A percentile compares a stretch with the other conserved stretches of the same genome.
Evolutionary conservation across 2,329 filamentous ascomycete species (phyloP).

Genomic region (Raffaelea deltoideospora): DNA sequence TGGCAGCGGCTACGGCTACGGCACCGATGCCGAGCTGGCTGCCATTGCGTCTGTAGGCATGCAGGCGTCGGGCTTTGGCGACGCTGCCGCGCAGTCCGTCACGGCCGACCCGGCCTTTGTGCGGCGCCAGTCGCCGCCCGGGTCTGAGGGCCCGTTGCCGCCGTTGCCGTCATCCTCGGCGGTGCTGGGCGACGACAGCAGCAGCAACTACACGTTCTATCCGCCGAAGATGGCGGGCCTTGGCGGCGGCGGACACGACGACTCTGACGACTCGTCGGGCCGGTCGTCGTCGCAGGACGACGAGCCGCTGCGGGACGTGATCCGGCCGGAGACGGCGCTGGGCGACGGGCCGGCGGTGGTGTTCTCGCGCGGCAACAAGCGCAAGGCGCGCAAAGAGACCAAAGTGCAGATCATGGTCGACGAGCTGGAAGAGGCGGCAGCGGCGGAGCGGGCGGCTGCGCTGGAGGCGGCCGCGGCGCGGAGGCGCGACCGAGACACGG

Average conservation of each 20-base stretch:
- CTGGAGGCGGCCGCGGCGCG: background rate
- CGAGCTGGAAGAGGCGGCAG: slow-evolving; percentile 12
- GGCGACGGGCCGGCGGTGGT: slow-evolving; percentile 4
- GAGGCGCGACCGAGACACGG: background rate
- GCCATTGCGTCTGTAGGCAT: slow-evolving; percentile 55
- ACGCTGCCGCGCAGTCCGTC: slow-evolving; percentile 54
- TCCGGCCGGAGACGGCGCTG: slow-evolving; percentile 11
- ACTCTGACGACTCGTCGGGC: slow-evolving; percentile 13
- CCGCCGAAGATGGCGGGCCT: no score
- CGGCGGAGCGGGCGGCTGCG: slow-evolving; percentile 11
- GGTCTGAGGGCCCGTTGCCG: no score
- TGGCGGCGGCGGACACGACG: no score
- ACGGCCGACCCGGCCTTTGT: slow-evolving; percentile 50
- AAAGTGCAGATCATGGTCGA: background rate
- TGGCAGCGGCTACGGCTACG: slow-evolving; percentile 9
- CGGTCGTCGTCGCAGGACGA: no score
- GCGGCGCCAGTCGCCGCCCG: slow-evolving; percentile 47
- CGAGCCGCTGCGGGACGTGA: no score
- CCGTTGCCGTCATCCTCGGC: no score
- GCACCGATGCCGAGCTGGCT: slow-evolving; percentile 52
- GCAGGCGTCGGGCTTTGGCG: slow-evolving; percentile 54
- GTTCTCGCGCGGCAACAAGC: background rate
- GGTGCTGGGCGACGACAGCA: no score
- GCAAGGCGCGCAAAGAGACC: background rate
- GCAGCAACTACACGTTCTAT: no score